Percentiles rank a stretch among this genome's conserved stretches.
These are phyloP conservation scores for Eremochloa ophiuroides DNA, from an alignment of 176 grass and related monocot species.

Conservation along the genomic window DNA sequence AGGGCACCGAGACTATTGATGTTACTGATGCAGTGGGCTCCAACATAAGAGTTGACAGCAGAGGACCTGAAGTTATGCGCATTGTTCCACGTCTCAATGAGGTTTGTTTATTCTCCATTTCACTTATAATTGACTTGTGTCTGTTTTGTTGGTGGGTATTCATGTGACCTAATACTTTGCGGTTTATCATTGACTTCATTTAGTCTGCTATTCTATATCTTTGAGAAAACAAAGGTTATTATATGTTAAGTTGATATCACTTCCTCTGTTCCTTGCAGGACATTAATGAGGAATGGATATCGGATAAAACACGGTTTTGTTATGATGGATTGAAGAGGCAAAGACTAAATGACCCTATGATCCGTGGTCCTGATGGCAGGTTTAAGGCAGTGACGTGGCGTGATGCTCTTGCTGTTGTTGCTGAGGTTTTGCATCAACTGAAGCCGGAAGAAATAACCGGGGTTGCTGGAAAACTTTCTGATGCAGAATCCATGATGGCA, in stretches of 20 bases:
- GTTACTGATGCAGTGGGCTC: slow-evolving; percentile 96
- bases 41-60: slow-evolving; percentile 95
- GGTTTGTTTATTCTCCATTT: slow-evolving; percentile 37
- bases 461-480: slow-evolving; percentile 89
- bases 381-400: slow-evolving; percentile 91
- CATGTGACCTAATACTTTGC: background rate
- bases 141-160: background rate
- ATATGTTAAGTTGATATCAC: background rate
- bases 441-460: slow-evolving; percentile 91
- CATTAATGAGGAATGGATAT: slow-evolving; percentile 99
- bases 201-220: background rate
- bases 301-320: slow-evolving; percentile 96
- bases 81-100: slow-evolving; percentile 93
- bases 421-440: slow-evolving; percentile 83
- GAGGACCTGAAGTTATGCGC: slow-evolving; percentile 97
- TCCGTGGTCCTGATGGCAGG: slow-evolving; percentile 84
- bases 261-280: slow-evolving; percentile 46
- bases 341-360: slow-evolving; percentile 98
- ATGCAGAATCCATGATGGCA: slow-evolving; percentile 98
- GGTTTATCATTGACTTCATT: background rate
- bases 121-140: background rate
- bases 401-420: slow-evolving; percentile 82
- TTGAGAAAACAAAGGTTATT: background rate
- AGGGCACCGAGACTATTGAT: slow-evolving; percentile 93
- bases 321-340: slow-evolving; percentile 98